Base-by-base conservation (phyloP, 306 rosid species). In the Casuarina equisetifolia region DNA sequence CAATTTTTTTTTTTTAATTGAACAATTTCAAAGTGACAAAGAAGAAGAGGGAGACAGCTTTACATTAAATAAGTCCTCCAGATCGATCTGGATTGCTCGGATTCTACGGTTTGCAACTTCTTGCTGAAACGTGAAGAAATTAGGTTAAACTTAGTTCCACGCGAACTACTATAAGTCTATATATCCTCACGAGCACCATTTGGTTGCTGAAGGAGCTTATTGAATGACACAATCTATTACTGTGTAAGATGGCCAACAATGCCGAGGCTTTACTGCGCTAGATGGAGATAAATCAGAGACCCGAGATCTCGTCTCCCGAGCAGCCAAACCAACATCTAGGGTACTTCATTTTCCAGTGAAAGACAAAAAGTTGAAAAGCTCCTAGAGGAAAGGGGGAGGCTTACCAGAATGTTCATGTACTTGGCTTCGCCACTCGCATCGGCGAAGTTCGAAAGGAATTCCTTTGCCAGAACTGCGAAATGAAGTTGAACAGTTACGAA, bases 41-140 rank as follows among this genome's bases (percentile, higher is more conserved):
- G 4, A 11, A 1, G 55, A 71, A 57, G 9, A 62, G 32, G 39
- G 45, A 39, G n/a, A 49, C 66, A 74, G 1, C 45, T 83, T 75
- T 84, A 96, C 99, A 63, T 86, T 86, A 49, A 86, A 74, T 52
- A 93, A 78, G 81, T 96, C 98, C 79, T 90, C 96, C 1, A 96
- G 92, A 75, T 96, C 94, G 79, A 96, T 93, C 78, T 91, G 82
- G 44, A 95, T 73, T 19, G 98, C 87, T 20, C 89, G 85, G 43
- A 83, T 71, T 84, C 88, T 96, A 64, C 92, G 99, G 68, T 96
- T 96, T 0, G 98, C 97, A 57, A 96, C 91, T 36, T 96, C 86
- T 90, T 96, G 98, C 98, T 96, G 93, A 80, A 84, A 83, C 44
- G 5, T 11, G 40, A 54, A 44, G 2, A 16, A 54, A 76, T 74